Base-by-base conservation (phyloP, 2,329 filamentous ascomycete genomes). In the Chaetothyriales sp. region DNA sequence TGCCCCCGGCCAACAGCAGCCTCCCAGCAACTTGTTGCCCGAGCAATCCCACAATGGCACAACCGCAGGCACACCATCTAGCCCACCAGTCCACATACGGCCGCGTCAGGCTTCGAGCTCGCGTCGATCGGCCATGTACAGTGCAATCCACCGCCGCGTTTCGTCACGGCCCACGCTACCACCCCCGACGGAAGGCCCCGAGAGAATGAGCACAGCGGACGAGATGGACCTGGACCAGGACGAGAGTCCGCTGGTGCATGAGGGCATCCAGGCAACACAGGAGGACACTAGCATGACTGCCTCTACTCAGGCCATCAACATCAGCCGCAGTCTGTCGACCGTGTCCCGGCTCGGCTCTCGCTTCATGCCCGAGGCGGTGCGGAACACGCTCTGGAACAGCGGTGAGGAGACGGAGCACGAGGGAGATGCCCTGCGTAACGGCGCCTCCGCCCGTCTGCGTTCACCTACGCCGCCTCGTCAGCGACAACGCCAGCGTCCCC, bases 291-390 rank as follows among this genome's bases (percentile, higher is more conserved):
- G 59, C 26, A 58, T 60, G 47, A 55, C 39, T 36, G 48, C 25
- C 6, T 32, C 52, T 15, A 51, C 50, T 57, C 51, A 62, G 60
- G 39, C 58, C 63, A 36, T 46, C 44, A 39, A 18, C 43, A 48
- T 39, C 48, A 47, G 44, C 48, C 65, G 32, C 65, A 64, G 69
- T 52, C 69, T 68, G 53, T 72, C 70, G 3, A 66, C 70, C 12
- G 70, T 74, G 66, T 73, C 70, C 48, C 63, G 71, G 42, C 60
- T 74, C 44, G 69, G 70, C 12, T 72, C 71, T 18, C 65, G 70
- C 53, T 64, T 74, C 25, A 56, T 73, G n/a, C 70, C 71, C 36
- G 69, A 71, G 51, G 67, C 67, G 10, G 68, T 70, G 15, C 67
- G 68, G 22, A 65, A 69, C 50, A 67, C 66, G 3, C 61, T 72